phyloP scores from a whole-genome alignment of 2,329 filamentous ascomycete species.

The Golovinomyces cichoracearum region DNA sequence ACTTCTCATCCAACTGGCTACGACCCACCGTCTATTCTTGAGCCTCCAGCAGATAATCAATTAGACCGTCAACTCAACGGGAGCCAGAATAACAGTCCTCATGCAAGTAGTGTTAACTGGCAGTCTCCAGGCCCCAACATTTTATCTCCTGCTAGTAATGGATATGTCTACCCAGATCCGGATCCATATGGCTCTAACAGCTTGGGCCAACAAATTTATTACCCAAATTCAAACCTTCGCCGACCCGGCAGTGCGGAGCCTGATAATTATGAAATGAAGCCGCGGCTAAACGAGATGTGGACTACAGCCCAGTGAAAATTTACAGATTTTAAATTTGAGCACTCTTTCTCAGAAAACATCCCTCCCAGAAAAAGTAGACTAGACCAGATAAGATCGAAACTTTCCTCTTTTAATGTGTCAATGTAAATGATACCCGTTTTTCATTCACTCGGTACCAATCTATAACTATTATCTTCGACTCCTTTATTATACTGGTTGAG shows the following conservation, averaged over 20 bases:
- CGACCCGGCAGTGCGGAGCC: constrained; percentile 54
- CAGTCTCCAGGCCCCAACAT: constrained; percentile 47
- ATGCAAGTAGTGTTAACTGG: constrained; percentile 52
- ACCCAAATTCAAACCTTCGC: constrained; percentile 39
- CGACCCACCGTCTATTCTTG: constrained; percentile 51
- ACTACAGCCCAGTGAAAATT: constrained; percentile 21
- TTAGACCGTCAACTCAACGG: constrained; percentile 40
- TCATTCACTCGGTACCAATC: too few species aligned
- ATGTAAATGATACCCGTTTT: too few species aligned
- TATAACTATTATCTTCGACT: too few species aligned
- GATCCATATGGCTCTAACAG: constrained; percentile 37
- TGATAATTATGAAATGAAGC: constrained; percentile 36
- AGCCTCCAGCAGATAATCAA: constrained; percentile 44
- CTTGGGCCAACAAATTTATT: constrained; percentile 42
- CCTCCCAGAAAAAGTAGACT: too few species aligned
- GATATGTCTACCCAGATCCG: constrained; percentile 61
- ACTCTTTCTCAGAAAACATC: too few species aligned
- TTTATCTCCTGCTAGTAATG: constrained; percentile 38
- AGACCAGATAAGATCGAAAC: too few species aligned
- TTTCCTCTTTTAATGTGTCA: too few species aligned
- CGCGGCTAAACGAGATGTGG: constrained; percentile 29
- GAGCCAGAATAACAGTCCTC: constrained; percentile 62
- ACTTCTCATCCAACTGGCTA: constrained; percentile 71
- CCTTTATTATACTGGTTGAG: too few species aligned
- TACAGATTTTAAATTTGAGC: too few species aligned